Evolutionary conservation across 2,329 filamentous ascomycete species (phyloP).

Genomic region (Epichloe coenophiala): DNA sequence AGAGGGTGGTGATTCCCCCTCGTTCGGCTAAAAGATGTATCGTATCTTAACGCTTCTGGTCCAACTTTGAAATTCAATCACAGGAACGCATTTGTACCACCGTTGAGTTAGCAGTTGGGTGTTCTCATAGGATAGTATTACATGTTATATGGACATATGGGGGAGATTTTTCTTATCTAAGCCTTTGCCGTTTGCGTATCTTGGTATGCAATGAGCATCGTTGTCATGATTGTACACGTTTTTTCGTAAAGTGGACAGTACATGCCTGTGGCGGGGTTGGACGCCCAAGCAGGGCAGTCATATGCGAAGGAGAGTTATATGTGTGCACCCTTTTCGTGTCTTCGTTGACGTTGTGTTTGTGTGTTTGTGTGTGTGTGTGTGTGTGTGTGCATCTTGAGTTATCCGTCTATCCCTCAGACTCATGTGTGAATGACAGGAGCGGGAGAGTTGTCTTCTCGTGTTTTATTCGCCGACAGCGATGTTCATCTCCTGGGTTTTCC

Average conservation of each 20-base stretch:
- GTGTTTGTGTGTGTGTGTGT: neutral
- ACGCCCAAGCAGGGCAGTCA: neutral
- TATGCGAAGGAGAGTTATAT: neutral
- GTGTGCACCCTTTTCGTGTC: neutral
- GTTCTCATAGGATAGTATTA: neutral
- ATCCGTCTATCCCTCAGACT: neutral
- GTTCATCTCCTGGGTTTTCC: slow-evolving; percentile 68
- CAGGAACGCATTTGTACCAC: neutral
- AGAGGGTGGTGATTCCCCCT: neutral
- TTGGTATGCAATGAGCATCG: neutral
- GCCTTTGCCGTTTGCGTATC: neutral
- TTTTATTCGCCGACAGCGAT: slow-evolving; percentile 17
- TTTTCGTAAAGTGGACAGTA: neutral
- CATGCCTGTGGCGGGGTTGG: neutral
- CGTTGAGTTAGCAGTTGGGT: neutral
- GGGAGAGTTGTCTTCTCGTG: neutral
- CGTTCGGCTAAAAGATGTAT: slow-evolving; percentile 43
- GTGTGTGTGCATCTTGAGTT: neutral
- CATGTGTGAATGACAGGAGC: neutral
- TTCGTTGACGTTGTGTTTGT: neutral
- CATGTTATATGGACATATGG: neutral
- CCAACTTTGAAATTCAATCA: neutral
- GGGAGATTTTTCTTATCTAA: slow-evolving; percentile 1
- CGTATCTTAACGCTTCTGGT: slow-evolving; percentile 44
- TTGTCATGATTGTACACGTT: neutral